Evolutionary conservation across 305 asterid genomes (phyloP), one percentile per base, ranked within the genome.

Genomic region (Fraxinus paxiana): DNA sequence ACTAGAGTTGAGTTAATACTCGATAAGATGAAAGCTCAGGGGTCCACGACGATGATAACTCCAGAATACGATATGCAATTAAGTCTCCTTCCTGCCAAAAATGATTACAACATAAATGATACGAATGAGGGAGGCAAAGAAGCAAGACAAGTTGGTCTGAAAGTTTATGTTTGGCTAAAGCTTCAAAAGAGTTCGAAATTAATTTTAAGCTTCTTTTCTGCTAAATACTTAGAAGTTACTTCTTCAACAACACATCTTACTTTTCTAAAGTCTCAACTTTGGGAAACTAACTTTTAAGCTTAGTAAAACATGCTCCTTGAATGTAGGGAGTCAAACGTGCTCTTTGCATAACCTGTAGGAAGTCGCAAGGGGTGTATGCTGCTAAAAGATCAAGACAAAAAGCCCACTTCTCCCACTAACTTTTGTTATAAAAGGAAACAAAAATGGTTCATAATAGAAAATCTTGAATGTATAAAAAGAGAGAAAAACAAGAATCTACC

Each of bases 21-120:
- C 97, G 93, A 84, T 79, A 89, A 6, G 87, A 80, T 37, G 98
- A 93, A 81, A 93, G 88, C 89, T 93, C 98, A 33, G 99, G 99
- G 71, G 97, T 92, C 98, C 98, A 94, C 79, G 92, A 82, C 24
- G 99, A 92, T 75, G 98, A 93, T 75, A 96, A 89, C 84, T 94
- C 98, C 85, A 94, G 90, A 78, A 93, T 30, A 69, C 95, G 94
- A 79, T 94, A 96, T 12, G 91, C 98, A 83, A 96, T 90, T 84
- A 92, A 84, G 83, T 93, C 98, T 81, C 98, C 98, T 86, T 87
- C 93, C 99, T 96, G 92, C 77, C 76, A 88, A 31, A 75, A 83
- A 56, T 43, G 80, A 69, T 37, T 63, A 17, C 63, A 75, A 71
- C 9, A 69, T 54, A 71, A 71, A 6, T n/a, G 24, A 38, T 51